Conservation (phyloP, 1,139 yeast species). For the Nakaseomyces glabratus region DNA sequence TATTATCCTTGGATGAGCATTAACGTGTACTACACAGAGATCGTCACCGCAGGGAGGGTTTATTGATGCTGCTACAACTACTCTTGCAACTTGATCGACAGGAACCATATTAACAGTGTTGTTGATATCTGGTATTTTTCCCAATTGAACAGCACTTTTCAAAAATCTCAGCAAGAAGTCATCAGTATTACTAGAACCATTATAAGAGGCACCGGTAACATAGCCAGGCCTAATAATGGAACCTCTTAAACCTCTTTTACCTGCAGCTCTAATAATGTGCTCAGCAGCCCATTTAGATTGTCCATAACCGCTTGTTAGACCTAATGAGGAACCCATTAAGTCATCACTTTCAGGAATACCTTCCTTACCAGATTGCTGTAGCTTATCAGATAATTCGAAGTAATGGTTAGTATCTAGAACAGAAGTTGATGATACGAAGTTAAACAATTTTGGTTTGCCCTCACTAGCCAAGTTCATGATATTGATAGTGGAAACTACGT, state of each 20-base stretch:
- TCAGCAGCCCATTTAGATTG: conserved; percentile 98
- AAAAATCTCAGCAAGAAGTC: conserved; percentile 90
- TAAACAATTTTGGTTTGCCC: conserved; percentile 79
- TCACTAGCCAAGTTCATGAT: conserved; percentile 68
- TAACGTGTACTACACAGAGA: conserved; percentile 83
- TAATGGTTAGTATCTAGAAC: conserved; percentile 78
- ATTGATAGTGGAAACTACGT: conserved; percentile 80
- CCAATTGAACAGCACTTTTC: conserved; percentile 88
- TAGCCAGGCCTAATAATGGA: conserved; percentile 93
- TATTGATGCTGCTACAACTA: conserved; percentile 74
- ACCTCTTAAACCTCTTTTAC: conserved; percentile 76
- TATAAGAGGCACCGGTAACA: conserved; percentile 73
- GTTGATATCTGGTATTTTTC: conserved; percentile 72
- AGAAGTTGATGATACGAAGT: conserved; percentile 94
- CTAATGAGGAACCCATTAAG: conserved; percentile 67
- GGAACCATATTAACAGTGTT: conserved; percentile 95
- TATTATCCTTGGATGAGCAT: conserved; percentile 86
- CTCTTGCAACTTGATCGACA: conserved; percentile 94
- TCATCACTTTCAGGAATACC: conserved; percentile 81
- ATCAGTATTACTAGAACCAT: conserved; percentile 91
- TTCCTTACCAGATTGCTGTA: conserved; percentile 50
- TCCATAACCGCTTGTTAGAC: conserved; percentile 89
- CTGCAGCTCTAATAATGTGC: conserved; percentile 78
- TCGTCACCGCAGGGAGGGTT: conserved; percentile 51
- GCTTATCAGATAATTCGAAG: conserved; percentile 65